Base-by-base conservation (phyloP, 208 protist species). In the Acanthamoeba healyi region DNA sequence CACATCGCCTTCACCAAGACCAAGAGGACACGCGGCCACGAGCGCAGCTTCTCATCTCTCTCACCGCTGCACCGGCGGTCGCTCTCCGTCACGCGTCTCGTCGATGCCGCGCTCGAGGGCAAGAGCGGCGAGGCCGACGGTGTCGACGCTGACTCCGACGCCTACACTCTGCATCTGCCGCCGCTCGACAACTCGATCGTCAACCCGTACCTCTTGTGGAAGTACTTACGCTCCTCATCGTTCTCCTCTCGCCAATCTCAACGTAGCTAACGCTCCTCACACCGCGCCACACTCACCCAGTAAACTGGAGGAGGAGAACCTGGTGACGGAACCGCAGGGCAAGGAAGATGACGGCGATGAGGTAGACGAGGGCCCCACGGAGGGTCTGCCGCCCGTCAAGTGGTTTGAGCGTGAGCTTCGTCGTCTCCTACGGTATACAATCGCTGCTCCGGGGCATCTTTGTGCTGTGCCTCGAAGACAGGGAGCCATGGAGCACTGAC, bases 141-240 rank as follows among this genome's bases (percentile, higher is more conserved):
- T 44, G 74, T 26, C n/a, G 74, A 49, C 74, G 74, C 38, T 44
- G 74, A 84, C 29, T 6, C 74, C 42, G 74, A 84, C 29, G 74
- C 44, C 42, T 84, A 84, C 74, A 84, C 42, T 10, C 74, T 84
- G 42, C 74, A 84, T 44, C 74, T 84, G 7, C 74, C 74, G 5
- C 74, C 74, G n/a, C 74, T 84, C 26, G 74, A 84, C 74, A 84
- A 51, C n/a, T 84, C 74, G 6, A 84, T 84, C 74, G 74, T 84
- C n/a, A 84, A 84, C 29, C 74, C 74, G 22, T 84, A 84, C 46
- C 74, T 84, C 74, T 44, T 84, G 0, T 84, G 38, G 42, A 84
- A 84, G 74, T 84, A 34, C 74, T 40, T 36, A 29, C 32, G 34
- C 1, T 29, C 32, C 38, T n/a, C 26, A 6, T 32, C 22, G 26